Evolutionary conservation across 192 early-diverging fungal genomes (phyloP), one percentile per base, ranked within the genome.

Genomic region (Chytriomyces sp.): DNA sequence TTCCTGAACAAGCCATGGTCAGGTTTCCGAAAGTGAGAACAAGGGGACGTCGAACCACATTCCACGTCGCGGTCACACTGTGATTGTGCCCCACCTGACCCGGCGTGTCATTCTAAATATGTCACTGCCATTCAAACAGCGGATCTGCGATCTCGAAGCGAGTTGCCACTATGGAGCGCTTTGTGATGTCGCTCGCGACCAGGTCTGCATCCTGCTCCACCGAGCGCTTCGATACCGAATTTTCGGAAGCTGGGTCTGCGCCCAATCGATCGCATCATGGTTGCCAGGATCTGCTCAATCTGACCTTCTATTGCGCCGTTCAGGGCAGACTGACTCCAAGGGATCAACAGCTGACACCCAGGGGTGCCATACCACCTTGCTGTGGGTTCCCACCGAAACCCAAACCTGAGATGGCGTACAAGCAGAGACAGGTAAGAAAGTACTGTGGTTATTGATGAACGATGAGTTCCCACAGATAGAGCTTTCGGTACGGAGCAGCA

Each of bases 1-100:
- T 88, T 38, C 90, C 84, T 87, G 65, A 49, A 63, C n/a, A n/a
- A 26, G 26, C 14, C 10, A n/a, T 14, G 33, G 17, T 38, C 14
- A 3, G 38, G 38, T 14, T 49, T 37, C 8, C 10, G 12, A 37
- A 14, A 2, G 36, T 61, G 2, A 37, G 59, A 14, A 61, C 34
- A 12, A 61, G 0, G 8, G 17, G 32, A 30, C 2, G 7, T 14
- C 36, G 17, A 37, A 14, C 92, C 81, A 91, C 86, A 39, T 81
- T 74, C 97, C 97, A 99, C 25, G 96, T 91, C 22, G 86, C 91
- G 8, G 95, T 92, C 14, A 98, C 87, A 81, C 98, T 99, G 40
- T 98, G 82, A 76, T 99, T 95, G 79, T 92, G 83, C 5, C 93
- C 93, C 1, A 69, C 61, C 38, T 81, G 59, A 4, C 70, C 59